These are phyloP conservation scores for Skeletonema menzelii DNA, from an alignment of 108 stramenopile genomes.

Conservation along the genomic window DNA sequence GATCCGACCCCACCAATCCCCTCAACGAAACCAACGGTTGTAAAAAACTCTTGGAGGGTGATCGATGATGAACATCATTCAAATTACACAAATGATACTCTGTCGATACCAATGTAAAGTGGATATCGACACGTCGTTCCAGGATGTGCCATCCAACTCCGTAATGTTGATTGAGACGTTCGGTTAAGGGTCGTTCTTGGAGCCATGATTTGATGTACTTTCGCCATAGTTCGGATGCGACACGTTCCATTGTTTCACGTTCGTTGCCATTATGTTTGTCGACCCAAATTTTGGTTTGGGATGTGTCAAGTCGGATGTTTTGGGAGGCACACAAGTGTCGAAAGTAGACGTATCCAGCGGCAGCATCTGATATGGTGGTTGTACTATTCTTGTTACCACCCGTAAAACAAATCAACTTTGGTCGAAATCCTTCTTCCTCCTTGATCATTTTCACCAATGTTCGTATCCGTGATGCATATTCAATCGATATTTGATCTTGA, in stretches of 20 bases:
- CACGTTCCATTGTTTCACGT: conserved; percentile 41
- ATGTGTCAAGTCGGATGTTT: conserved; percentile 49
- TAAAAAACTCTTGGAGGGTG: conserved; percentile 52
- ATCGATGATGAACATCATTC: conserved; percentile 74
- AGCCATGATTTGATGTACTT: conserved; percentile 51
- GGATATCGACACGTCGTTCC: conserved; percentile 62
- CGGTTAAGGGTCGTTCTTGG: conserved; percentile 16
- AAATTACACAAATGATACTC: conserved; percentile 81
- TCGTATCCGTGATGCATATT: conserved; percentile 70
- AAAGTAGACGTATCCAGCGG: conserved; percentile 73
- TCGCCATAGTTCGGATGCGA: conserved; percentile 40
- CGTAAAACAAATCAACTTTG: conserved; percentile 68
- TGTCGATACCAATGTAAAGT: conserved; percentile 69
- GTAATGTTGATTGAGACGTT: conserved; percentile 40
- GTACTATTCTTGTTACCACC: conserved; percentile 18
- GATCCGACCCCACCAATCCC: conserved; percentile 23
- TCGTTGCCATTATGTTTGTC: conserved; percentile 33
- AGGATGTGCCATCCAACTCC: conserved; percentile 51
- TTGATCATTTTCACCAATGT: conserved; percentile 58
- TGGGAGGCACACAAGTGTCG: conserved; percentile 64
- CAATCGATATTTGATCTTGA: conserved; percentile 67
- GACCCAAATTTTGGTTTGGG: conserved; percentile 32
- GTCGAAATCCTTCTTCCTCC: conserved; percentile 50
- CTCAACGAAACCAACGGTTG: conserved; percentile 33
- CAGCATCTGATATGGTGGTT: conserved; percentile 40